These are phyloP conservation scores for Casuarina cunninghamiana DNA, from an alignment of 306 rosid genomes.

Conservation along the genomic window DNA sequence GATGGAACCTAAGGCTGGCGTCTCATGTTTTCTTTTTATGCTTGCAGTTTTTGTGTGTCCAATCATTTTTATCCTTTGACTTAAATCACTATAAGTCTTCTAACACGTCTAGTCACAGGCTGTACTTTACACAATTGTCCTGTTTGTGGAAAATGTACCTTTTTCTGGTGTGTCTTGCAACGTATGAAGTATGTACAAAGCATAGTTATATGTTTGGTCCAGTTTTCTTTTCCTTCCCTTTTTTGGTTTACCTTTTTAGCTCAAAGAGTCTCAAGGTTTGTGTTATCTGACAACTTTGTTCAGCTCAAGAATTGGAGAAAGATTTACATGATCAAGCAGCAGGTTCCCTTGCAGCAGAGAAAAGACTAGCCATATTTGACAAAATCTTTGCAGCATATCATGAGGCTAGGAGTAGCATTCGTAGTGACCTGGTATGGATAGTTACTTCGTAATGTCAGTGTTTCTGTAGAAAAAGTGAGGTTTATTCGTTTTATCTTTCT, in stretches of 20 bases:
- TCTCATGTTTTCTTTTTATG: background rate
- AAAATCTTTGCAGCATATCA: conserved; percentile 91
- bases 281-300: conserved; percentile 38
- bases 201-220: conserved; percentile 15
- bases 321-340: conserved; percentile 68
- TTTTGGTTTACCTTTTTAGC: background rate
- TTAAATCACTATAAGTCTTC: background rate
- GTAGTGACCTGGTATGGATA: conserved; percentile 85
- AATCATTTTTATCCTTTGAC: background rate
- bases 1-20: background rate
- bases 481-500: background rate
- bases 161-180: conserved; percentile 10
- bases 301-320: conserved; percentile 98
- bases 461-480: conserved; percentile 14
- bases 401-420: conserved; percentile 91
- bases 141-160: conserved; percentile 11
- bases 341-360: conserved; percentile 77
- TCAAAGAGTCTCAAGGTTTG: conserved; percentile 24
- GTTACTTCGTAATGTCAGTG: conserved; percentile 23
- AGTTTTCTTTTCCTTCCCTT: background rate
- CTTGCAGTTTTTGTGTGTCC: background rate
- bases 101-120: background rate
- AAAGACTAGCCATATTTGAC: conserved; percentile 75
- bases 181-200: conserved; percentile 1
- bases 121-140: background rate